phyloP scores from a whole-genome alignment of 2,329 filamentous ascomycete species.

The Lojkania enalia region DNA sequence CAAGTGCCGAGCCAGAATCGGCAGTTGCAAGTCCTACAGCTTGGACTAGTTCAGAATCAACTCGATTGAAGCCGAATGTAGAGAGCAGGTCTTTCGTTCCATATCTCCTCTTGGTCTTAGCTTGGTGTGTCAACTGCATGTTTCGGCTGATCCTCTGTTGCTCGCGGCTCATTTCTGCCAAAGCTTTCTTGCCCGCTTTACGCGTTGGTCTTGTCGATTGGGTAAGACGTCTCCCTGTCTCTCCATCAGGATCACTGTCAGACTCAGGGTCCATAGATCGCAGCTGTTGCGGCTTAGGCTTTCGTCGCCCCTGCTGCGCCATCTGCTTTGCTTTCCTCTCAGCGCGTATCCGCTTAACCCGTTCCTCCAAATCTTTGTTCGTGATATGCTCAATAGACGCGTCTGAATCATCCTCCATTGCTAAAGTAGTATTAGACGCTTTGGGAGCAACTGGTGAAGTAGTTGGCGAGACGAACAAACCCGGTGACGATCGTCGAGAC shows the following conservation, averaged over 20 bases:
- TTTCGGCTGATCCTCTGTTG: constrained; percentile 88
- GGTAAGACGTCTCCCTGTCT: constrained; percentile 56
- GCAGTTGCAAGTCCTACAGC: constrained; percentile 23
- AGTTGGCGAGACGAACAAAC: constrained; percentile 61
- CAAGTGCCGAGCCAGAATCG: constrained; percentile 48
- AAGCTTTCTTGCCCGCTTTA: constrained; percentile 90
- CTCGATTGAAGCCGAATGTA: constrained; percentile 72
- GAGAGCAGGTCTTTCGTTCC: constrained; percentile 81
- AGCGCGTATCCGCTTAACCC: constrained; percentile 73
- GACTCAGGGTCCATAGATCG: constrained; percentile 49
- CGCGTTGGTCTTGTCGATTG: constrained; percentile 71
- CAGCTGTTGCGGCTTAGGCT: constrained; percentile 15
- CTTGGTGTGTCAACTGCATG: constrained; percentile 88
- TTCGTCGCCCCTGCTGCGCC: constrained; percentile 48
- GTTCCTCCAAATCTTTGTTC: constrained; percentile 68
- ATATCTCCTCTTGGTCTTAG: constrained; percentile 85
- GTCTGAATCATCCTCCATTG: constrained; percentile 47
- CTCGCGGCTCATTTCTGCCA: constrained; percentile 93
- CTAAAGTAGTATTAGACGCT: constrained; percentile 17
- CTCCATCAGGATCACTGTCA: constrained; percentile 60
- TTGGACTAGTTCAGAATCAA: constrained; percentile 15
- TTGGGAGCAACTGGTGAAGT: constrained; percentile 38
- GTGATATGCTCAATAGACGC: constrained; percentile 49
- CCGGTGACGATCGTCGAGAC: constrained; percentile 51
- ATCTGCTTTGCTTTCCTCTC: constrained; percentile 71